phyloP scores from a whole-genome alignment of 2,329 filamentous ascomycete genomes.

The Lasiodiplodia hormozganensis region DNA sequence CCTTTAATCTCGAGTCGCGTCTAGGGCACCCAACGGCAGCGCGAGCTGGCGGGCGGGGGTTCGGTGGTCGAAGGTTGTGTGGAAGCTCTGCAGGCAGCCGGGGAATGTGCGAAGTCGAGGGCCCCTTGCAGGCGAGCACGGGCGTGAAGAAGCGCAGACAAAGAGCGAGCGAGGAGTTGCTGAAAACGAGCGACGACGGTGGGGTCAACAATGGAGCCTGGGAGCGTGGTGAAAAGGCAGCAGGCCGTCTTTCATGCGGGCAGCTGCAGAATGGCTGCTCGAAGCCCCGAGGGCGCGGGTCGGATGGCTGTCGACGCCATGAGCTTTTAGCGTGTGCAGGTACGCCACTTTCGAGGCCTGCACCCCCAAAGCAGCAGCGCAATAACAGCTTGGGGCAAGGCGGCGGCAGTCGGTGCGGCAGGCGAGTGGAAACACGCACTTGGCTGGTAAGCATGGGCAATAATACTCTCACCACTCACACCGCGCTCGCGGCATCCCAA shows the following conservation, averaged over 20 bases:
- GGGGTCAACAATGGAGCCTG: neutral
- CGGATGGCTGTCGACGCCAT: conserved; percentile 11
- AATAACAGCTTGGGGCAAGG: conserved; percentile 24
- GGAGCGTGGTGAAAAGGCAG: neutral
- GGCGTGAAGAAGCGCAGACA: conserved; percentile 5
- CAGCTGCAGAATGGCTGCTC: conserved; percentile 9
- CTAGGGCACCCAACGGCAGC: conserved; percentile 1
- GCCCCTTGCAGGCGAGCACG: conserved; percentile 14
- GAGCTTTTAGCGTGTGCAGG: conserved; percentile 14
- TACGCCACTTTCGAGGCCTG: conserved; percentile 4
- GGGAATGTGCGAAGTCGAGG: conserved; percentile 6
- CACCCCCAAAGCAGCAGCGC: conserved; percentile 17
- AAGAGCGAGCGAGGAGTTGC: conserved; percentile 8
- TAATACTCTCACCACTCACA: conserved; percentile 4
- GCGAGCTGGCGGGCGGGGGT: neutral
- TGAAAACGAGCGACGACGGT: conserved; percentile 19
- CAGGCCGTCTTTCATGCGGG: conserved; percentile 21
- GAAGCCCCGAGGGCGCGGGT: conserved; percentile 8
- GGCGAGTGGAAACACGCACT: conserved; percentile 23
- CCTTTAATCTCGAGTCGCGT: conserved; percentile 19
- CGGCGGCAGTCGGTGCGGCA: conserved; percentile 18
- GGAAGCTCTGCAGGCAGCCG: conserved; percentile 2
- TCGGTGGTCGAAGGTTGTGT: neutral
- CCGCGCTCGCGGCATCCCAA: neutral
- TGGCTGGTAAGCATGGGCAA: conserved; percentile 5